Conservation (phyloP, 208 protist genomes). For the Leishmania major region DNA sequence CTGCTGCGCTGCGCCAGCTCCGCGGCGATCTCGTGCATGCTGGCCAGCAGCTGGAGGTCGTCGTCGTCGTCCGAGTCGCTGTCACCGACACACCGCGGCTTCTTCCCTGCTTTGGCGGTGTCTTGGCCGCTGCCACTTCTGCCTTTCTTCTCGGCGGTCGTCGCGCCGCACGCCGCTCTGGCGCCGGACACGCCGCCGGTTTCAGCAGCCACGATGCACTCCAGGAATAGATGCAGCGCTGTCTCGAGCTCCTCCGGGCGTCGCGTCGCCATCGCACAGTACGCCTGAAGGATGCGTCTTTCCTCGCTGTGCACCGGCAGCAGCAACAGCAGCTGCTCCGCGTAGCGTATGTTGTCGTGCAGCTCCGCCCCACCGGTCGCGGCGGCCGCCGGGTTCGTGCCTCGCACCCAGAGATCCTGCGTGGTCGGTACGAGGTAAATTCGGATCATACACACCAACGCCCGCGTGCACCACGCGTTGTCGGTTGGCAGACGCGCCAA, state of each 20-base stretch:
- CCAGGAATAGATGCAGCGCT: conserved; percentile 70
- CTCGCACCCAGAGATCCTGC: conserved; percentile 75
- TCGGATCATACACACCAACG: conserved; percentile 93
- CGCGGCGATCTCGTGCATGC: conserved; percentile 24
- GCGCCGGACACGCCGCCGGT: conserved; percentile 8
- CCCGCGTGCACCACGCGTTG: conserved; percentile 82
- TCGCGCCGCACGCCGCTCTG: background rate
- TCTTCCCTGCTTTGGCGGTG: background rate
- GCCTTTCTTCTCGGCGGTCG: background rate
- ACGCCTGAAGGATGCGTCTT: conserved; percentile 77
- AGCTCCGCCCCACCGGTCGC: conserved; percentile 37
- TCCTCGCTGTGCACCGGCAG: conserved; percentile 57
- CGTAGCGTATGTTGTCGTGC: conserved; percentile 78
- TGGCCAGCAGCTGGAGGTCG: conserved; percentile 49
- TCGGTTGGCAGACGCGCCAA: conserved; percentile 70
- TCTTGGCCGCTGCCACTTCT: background rate
- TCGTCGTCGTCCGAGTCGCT: conserved; percentile 46
- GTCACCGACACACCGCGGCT: conserved; percentile 1
- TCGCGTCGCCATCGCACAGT: conserved; percentile 74
- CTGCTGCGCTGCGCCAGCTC: conserved; percentile 23
- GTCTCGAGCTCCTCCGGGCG: conserved; percentile 62
- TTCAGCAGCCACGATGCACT: conserved; percentile 41
- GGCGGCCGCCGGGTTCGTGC: conserved; percentile 32
- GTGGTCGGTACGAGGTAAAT: conserved; percentile 92
- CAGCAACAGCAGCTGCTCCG: conserved; percentile 85